Percentiles rank a stretch among this genome's conserved stretches.
Conservation (phyloP, 2,329 filamentous ascomycete species). For the Byssoonygena ceratinophila region DNA sequence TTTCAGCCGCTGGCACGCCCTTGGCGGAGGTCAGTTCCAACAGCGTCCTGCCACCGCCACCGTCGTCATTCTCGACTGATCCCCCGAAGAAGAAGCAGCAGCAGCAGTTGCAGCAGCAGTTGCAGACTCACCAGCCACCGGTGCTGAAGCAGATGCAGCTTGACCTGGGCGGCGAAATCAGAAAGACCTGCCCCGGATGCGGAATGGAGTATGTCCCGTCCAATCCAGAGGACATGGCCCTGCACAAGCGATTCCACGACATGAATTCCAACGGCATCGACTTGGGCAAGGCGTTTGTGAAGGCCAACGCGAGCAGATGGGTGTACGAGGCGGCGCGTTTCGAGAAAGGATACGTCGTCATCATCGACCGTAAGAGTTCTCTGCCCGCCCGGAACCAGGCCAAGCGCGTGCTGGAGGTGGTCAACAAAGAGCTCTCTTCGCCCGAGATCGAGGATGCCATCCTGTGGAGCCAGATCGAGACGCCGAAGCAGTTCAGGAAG, state of each 20-base stretch:
- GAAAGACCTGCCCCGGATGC: conserved; percentile 49
- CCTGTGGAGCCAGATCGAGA: conserved; percentile 45
- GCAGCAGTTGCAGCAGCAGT: conserved; percentile 10
- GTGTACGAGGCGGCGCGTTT: conserved; percentile 43
- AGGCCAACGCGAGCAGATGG: conserved; percentile 42
- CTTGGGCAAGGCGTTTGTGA: conserved; percentile 48
- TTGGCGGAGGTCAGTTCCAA: conserved; percentile 38
- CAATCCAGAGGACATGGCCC: conserved; percentile 48
- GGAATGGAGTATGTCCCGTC: conserved; percentile 59
- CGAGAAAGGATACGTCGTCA: conserved; percentile 45
- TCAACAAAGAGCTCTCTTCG: conserved; percentile 52
- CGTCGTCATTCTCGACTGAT: conserved; percentile 17
- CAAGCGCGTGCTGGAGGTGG: conserved; percentile 50
- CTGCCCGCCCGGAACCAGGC: conserved; percentile 42
- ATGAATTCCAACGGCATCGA: conserved; percentile 52
- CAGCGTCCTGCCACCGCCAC: conserved; percentile 31
- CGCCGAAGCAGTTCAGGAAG: conserved; percentile 30
- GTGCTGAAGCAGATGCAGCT: conserved; percentile 51
- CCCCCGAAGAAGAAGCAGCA: conserved; percentile 26
- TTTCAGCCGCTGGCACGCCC: conserved; percentile 19
- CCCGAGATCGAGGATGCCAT: conserved; percentile 48
- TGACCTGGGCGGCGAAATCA: conserved; percentile 46
- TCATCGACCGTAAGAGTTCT: conserved; percentile 47
- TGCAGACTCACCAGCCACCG: conserved; percentile 20
- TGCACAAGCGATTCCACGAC: conserved; percentile 56